Percentiles rank a stretch among this genome's conserved stretches.
Conservation (phyloP, 257 asterid genomes). For the Solanum paucissectum region DNA sequence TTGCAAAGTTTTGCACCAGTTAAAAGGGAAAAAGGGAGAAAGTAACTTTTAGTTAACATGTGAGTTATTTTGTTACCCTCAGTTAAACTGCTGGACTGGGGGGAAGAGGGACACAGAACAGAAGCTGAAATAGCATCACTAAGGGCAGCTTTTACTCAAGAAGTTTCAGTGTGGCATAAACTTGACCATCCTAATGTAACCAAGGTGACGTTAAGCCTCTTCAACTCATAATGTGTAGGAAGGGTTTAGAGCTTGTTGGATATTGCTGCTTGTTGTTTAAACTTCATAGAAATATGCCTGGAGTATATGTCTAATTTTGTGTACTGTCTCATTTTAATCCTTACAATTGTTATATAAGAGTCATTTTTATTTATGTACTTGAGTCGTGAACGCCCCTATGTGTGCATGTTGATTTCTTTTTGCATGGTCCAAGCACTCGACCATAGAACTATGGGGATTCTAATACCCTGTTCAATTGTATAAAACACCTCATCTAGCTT, state of each 20-base stretch:
- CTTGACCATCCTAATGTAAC: slow-evolving; percentile 90
- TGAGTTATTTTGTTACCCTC: slow-evolving; percentile 15
- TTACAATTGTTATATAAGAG: neutral
- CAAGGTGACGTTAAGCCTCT: slow-evolving; percentile 32
- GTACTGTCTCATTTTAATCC: neutral
- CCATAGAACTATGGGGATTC: neutral
- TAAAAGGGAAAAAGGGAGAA: neutral
- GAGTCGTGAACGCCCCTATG: neutral
- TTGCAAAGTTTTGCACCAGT: neutral
- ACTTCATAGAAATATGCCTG: neutral
- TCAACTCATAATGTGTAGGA: neutral
- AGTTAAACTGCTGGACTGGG: slow-evolving; percentile 90
- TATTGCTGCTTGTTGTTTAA: neutral
- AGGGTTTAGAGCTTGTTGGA: neutral
- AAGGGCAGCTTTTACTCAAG: slow-evolving; percentile 82
- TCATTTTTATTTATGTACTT: neutral
- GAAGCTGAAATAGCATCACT: slow-evolving; percentile 65
- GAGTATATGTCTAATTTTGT: neutral
- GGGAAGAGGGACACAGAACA: slow-evolving; percentile 80
- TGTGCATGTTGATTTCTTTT: neutral
- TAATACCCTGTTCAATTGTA: neutral
- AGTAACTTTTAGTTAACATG: slow-evolving; percentile 3
- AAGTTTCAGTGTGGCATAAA: slow-evolving; percentile 90
- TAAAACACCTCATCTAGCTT: neutral
- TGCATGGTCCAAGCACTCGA: neutral